Conservation (phyloP, 1,139 yeast genomes). For the Diutina rugosa region DNA sequence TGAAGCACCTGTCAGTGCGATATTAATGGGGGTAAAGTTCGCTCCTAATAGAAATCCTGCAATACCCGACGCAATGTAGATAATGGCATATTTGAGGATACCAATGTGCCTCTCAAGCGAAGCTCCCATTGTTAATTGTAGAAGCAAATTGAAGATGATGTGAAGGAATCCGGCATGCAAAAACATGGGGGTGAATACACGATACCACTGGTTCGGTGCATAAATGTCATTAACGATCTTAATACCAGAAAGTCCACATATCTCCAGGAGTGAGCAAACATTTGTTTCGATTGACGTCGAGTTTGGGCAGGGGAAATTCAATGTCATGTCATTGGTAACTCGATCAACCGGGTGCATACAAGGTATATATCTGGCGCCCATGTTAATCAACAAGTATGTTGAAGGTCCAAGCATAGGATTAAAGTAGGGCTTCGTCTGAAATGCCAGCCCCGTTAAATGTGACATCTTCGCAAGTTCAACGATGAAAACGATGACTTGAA, state of each 20-base stretch:
- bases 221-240: constrained; percentile 14
- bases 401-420: constrained; percentile 83
- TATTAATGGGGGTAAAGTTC: constrained; percentile 58
- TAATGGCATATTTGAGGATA: constrained; percentile 35
- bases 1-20: constrained; percentile 65
- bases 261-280: constrained; percentile 42
- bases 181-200: constrained; percentile 60
- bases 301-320: constrained; percentile 58
- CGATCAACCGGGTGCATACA: constrained; percentile 49
- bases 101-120: constrained; percentile 54
- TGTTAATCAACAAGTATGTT: constrained; percentile 46
- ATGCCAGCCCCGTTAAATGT: constrained; percentile 48
- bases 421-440: constrained; percentile 60
- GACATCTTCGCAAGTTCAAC: constrained; percentile 56
- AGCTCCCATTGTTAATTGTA: constrained; percentile 52
- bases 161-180: constrained; percentile 68
- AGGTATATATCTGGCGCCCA: constrained; percentile 65
- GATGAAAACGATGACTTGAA: constrained; percentile 51
- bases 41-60: constrained; percentile 63
- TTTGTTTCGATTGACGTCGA: constrained; percentile 43
- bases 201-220: constrained; percentile 56
- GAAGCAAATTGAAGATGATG: constrained; percentile 47
- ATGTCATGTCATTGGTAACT: constrained; percentile 34
- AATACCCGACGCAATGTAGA: constrained; percentile 52
- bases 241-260: constrained; percentile 52